These are phyloP conservation scores for Bacidia rubella DNA, from an alignment of 495 filamentous ascomycete species.

Conservation along the genomic window DNA sequence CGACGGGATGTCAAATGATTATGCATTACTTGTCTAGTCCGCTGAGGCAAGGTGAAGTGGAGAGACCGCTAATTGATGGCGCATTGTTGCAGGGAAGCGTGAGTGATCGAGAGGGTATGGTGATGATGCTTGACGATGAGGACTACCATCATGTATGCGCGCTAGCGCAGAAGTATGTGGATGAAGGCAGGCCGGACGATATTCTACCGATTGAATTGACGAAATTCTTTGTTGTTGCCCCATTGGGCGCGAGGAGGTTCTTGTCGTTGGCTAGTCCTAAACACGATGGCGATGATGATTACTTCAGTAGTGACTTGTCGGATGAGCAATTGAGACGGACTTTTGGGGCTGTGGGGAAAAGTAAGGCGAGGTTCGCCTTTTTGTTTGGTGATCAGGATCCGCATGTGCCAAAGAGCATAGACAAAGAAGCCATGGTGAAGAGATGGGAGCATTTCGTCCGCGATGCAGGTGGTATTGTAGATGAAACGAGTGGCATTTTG, in stretches of 20 bases:
- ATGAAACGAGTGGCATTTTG: conserved; percentile 44
- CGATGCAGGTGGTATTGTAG: conserved; percentile 31
- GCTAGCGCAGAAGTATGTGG: conserved; percentile 39
- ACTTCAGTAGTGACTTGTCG: conserved; percentile 67
- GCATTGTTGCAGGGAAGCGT: conserved; percentile 73
- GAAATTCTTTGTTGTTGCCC: conserved; percentile 35
- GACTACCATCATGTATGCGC: conserved; percentile 37
- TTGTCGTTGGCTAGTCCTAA: conserved; percentile 47
- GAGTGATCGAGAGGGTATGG: conserved; percentile 60
- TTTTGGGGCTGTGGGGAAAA: conserved; percentile 48
- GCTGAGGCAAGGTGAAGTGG: background rate
- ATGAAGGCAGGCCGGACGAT: conserved; percentile 37
- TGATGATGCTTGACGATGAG: conserved; percentile 23
- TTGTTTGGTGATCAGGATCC: conserved; percentile 64
- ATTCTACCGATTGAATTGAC: conserved; percentile 41
- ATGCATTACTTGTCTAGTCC: conserved; percentile 53
- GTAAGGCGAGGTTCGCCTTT: conserved; percentile 24
- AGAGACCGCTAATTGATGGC: conserved; percentile 46
- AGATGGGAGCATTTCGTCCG: conserved; percentile 44
- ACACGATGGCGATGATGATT: conserved; percentile 63
- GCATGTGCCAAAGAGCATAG: conserved; percentile 46
- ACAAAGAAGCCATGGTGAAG: conserved; percentile 49
- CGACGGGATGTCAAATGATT: conserved; percentile 77
- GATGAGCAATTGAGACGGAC: conserved; percentile 43
- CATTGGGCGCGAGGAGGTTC: conserved; percentile 57